Evolutionary conservation across 1,284 basidiomycete genomes (phyloP), one percentile per base, ranked within the genome.

Genomic region (Inonotus hispidus): DNA sequence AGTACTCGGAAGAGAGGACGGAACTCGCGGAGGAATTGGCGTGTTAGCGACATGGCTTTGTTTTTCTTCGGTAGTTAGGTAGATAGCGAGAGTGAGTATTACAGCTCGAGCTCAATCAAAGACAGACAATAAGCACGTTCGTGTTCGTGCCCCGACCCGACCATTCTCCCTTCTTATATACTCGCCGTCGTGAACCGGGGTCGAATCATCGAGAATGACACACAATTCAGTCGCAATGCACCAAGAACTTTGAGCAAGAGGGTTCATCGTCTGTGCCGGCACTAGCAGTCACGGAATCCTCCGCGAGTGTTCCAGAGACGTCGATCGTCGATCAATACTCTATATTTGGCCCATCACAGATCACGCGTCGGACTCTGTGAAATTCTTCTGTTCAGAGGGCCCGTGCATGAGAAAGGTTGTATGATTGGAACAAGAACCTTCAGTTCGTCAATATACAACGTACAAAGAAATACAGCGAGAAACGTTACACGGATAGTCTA

Each of bases 1-100:
- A 87, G 76, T 75, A 89, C 75, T 60, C 84, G 85, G 75, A 91
- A 87, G 64, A 91, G 72, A 46, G 88, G 87, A 58, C 86, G 81
- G 69, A 90, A 79, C 71, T 92, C 88, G 67, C 82, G 82, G 65
- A 90, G 71, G 67, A 91, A 76, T 63, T 82, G 79, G 65, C 87
- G 87, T 65, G 79, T 72, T 63, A 89, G 74, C 61, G 85, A 87
- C 85, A 88, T 87, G 61, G 60, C 70, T 64, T 54, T 61, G 32
- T 13, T 16, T 52, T 32, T 4, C 32, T 14, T 2, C 19, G 14
- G 7, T 29, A 52, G 25, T 49, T 13, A 23, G 1, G 23, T 11
- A 19, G 45, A 2, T 10, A 21, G 23, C 19, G 16, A 21, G 47
- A 11, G 11, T 49, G 47, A 25, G 21, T 23, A 16, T 49, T 19